phyloP scores from a whole-genome alignment of 352 stramenopile species.

The Globisporangium yorkense region DNA sequence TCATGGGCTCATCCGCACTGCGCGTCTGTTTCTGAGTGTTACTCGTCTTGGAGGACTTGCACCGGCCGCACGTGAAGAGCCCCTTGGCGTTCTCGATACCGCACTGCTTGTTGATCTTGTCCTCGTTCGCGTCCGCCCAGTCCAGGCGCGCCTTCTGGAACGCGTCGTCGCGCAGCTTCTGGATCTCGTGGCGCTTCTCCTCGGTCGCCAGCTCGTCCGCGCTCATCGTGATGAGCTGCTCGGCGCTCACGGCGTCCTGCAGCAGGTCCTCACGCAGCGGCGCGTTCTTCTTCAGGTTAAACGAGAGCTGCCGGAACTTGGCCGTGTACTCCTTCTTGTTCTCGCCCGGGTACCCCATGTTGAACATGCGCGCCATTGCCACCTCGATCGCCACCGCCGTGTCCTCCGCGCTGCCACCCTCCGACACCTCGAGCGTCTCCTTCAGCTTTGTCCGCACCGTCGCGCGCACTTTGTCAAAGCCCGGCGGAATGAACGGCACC shows the following conservation, averaged over 20 bases:
- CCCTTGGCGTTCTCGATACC: constrained; percentile 75
- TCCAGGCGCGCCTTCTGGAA: constrained; percentile 84
- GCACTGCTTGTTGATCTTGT: constrained; percentile 90
- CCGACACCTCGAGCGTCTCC: constrained; percentile 54
- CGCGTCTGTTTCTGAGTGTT: constrained; percentile 97
- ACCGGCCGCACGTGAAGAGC: constrained; percentile 90
- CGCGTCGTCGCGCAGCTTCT: constrained; percentile 77
- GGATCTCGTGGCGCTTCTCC: constrained; percentile 80
- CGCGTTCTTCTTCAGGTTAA: constrained; percentile 90
- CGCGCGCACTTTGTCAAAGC: constrained; percentile 70
- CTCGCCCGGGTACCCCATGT: constrained; percentile 57
- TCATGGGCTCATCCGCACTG: constrained; percentile 98
- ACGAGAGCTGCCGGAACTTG: constrained; percentile 86
- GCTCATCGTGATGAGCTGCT: constrained; percentile 79
- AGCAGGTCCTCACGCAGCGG: constrained; percentile 73
- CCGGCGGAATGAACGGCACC: constrained; percentile 51
- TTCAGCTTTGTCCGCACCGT: constrained; percentile 78
- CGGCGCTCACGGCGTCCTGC: constrained; percentile 54
- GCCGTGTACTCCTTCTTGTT: constrained; percentile 88
- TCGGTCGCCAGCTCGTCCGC: constrained; percentile 84
- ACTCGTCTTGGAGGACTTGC: constrained; percentile 94
- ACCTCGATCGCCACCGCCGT: constrained; percentile 68
- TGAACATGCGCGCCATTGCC: constrained; percentile 64
- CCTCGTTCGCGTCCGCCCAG: constrained; percentile 87
- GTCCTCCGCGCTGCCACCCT: constrained; percentile 41